A percentile compares a stretch with the other conserved stretches of the same genome.
These are phyloP conservation scores for Lyophyllum semitale DNA, from an alignment of 768 basidiomycete genomes.

Conservation along the genomic window DNA sequence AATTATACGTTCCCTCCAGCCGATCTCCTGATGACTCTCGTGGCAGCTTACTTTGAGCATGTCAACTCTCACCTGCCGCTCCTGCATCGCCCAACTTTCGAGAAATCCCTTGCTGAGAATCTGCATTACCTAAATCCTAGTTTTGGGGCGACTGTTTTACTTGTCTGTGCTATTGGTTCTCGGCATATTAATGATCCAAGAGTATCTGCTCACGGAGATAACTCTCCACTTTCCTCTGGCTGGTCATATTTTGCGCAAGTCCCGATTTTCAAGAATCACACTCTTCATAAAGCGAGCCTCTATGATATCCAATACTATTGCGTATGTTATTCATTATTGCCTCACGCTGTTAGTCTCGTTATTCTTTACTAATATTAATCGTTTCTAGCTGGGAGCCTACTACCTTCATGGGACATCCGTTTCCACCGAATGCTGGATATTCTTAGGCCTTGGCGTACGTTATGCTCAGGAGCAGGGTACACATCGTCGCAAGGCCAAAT, in stretches of 20 bases:
- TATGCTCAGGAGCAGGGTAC: conserved; percentile 77
- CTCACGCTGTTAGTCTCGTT: no score
- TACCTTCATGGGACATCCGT: conserved; percentile 58
- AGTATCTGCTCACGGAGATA: conserved; percentile 41
- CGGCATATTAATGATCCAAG: conserved; percentile 58
- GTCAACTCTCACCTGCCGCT: conserved; percentile 63
- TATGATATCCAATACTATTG: conserved; percentile 74
- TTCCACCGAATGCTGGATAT: conserved; percentile 65
- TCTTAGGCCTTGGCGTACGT: conserved; percentile 69
- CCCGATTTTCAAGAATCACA: conserved; percentile 58
- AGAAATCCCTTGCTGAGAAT: conserved; percentile 45
- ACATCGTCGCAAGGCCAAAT: conserved; percentile 46
- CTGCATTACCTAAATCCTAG: conserved; percentile 47
- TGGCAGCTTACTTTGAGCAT: conserved; percentile 63
- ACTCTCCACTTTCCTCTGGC: conserved; percentile 47
- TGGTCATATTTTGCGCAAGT: conserved; percentile 73
- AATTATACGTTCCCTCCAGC: conserved; percentile 46
- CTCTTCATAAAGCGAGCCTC: conserved; percentile 62
- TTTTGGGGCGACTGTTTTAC: conserved; percentile 61
- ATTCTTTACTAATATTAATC: conserved; percentile 7
- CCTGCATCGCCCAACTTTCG: conserved; percentile 71
- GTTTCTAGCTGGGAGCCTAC: conserved; percentile 44
- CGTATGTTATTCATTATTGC: conserved; percentile 31
- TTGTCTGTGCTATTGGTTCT: conserved; percentile 70
- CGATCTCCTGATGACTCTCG: conserved; percentile 50